A percentile compares a stretch with the other conserved stretches of the same genome.
These are phyloP conservation scores for Neurospora sp. DNA, from an alignment of 495 filamentous ascomycete genomes.

Conservation along the genomic window DNA sequence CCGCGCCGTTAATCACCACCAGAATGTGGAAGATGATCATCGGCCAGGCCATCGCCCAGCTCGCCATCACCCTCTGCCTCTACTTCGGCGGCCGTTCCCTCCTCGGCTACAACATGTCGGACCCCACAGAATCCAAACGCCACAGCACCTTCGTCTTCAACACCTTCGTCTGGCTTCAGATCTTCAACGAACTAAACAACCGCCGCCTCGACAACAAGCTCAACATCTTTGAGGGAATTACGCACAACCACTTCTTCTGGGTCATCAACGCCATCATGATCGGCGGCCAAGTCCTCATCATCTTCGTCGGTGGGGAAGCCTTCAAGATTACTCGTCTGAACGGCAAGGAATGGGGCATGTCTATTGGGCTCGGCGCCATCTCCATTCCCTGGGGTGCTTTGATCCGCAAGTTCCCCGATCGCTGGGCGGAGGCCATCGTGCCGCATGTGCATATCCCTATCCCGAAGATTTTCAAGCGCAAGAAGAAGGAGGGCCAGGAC, in stretches of 20 bases:
- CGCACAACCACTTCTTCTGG: constrained; percentile 72
- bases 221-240: constrained; percentile 83
- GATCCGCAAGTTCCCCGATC: constrained; percentile 53
- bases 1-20: constrained; percentile 60
- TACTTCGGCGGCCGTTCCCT: constrained; percentile 64
- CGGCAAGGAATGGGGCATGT: constrained; percentile 65
- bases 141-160: constrained; percentile 78
- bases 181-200: constrained; percentile 82
- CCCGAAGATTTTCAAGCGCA: constrained; percentile 8
- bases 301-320: constrained; percentile 62
- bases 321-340: constrained; percentile 53
- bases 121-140: constrained; percentile 22
- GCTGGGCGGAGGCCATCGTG: constrained; percentile 13
- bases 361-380: constrained; percentile 56
- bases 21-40: constrained; percentile 96
- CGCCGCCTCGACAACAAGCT: constrained; percentile 81
- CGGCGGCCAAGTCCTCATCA: constrained; percentile 75
- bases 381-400: constrained; percentile 62
- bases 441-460: constrained; percentile 5
- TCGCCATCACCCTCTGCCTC: constrained; percentile 64
- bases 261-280: constrained; percentile 75
- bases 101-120: constrained; percentile 28
- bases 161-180: constrained; percentile 93
- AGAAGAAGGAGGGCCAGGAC: constrained; percentile 3
- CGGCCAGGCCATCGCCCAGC: constrained; percentile 74